Evolutionary conservation across 352 stramenopile genomes (phyloP), one percentile per base, ranked within the genome.

Genomic region (Globisporangium okanoganense): DNA sequence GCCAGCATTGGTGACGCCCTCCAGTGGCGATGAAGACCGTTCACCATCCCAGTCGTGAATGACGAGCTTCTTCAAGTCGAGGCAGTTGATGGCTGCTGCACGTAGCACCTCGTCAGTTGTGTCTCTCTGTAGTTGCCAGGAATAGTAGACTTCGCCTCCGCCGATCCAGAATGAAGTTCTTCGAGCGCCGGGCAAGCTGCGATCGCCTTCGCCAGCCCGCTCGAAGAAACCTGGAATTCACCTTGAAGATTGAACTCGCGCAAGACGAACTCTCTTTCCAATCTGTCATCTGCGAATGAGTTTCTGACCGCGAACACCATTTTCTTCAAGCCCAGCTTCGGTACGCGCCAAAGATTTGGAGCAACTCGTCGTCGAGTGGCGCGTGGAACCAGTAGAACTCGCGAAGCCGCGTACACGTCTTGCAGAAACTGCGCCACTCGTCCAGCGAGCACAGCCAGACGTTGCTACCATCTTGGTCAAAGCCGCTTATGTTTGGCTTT

Each of bases 21-120:
- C 41, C 0, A 27, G 59, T 59, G 0, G 57, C 57, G 2, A 40
- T 18, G 24, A 72, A 24, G 12, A 66, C 56, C 7, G 6, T 5
- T 50, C 40, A 44, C 35, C 35, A 12, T 40, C 9, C 4, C 35
- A 4, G 7, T 40, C 9, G 35, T 16, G 10, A 40, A n/a, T n/a
- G 35, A 40, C 14, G 7, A 55, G 49, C 24, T 20, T 55, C n/a
- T 41, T 55, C 31, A 55, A 2, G 8, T 16, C 10, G 2, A 18
- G 49, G 18, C 49, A 55, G 18, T 13, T 41, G 29, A 14, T 20
- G 4, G 27, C 27, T 12, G 18, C 31, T 7, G 49, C 27, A 18
- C 7, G 16, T 7, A 22, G 31, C 7, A 41, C 18, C 5, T 41
- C 18, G 49, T 41, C 27, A 16, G 22, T 55, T 7, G 20, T 10